Conservation (phyloP, 2,329 filamentous ascomycete species). For the Tolypocladium tropicale region DNA sequence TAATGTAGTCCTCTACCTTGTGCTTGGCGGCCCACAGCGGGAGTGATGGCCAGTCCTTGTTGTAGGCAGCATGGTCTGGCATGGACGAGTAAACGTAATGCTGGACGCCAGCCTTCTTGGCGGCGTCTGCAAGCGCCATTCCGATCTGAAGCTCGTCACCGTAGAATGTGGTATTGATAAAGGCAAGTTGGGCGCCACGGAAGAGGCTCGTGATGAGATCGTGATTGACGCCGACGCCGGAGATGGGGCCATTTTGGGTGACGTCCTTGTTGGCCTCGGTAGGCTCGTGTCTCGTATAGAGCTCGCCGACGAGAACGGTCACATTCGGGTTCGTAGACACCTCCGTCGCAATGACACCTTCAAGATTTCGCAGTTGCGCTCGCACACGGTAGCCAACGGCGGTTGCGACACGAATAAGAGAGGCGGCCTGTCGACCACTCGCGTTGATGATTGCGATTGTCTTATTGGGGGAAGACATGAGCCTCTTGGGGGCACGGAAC, state of each 20-base stretch:
- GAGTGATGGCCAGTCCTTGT: conserved; percentile 66
- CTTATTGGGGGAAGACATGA: conserved; percentile 54
- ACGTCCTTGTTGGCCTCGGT: conserved; percentile 49
- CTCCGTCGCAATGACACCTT: conserved; percentile 81
- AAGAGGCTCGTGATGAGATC: conserved; percentile 70
- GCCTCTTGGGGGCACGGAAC: conserved; percentile 49
- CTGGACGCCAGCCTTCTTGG: conserved; percentile 71
- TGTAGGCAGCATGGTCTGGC: conserved; percentile 83
- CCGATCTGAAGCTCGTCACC: conserved; percentile 90
- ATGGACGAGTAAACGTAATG: conserved; percentile 97
- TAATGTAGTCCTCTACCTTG: conserved; percentile 83
- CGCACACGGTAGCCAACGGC: conserved; percentile 90
- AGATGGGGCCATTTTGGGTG: conserved; percentile 54
- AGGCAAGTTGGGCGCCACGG: conserved; percentile 74
- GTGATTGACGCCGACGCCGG: conserved; percentile 58
- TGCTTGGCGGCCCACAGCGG: conserved; percentile 92
- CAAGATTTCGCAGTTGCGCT: conserved; percentile 79
- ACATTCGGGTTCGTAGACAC: conserved; percentile 72
- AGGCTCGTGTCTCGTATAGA: conserved; percentile 45
- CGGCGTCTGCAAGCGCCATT: conserved; percentile 77
- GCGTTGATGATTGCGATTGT: conserved; percentile 93
- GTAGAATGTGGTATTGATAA: conserved; percentile 97
- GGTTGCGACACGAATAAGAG: conserved; percentile 85
- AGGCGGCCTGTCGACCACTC: conserved; percentile 90
- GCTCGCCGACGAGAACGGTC: conserved; percentile 52